A percentile compares a stretch with the other conserved stretches of the same genome.
Evolutionary conservation across 129 eudicot species (phyloP).

Genomic region (Silybum marianum): DNA sequence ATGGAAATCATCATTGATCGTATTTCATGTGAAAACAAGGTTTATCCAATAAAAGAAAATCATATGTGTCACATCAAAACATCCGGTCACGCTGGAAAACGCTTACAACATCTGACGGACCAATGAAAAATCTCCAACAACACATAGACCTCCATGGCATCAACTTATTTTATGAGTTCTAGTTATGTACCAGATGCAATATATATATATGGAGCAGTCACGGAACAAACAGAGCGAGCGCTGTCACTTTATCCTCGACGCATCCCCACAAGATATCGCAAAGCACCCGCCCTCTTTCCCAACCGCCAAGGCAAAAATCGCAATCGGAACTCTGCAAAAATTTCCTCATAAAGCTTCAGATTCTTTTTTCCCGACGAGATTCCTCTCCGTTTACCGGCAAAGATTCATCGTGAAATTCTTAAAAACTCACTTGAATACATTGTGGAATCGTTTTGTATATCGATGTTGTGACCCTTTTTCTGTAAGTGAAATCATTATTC

Average conservation of each 20-base stretch:
- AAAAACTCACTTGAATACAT: neutral
- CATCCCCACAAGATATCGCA: conserved; percentile 15
- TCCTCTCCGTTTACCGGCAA: conserved; percentile 5
- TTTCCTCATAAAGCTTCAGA: conserved; percentile 7
- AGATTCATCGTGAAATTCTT: neutral
- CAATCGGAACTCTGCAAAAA: conserved; percentile 13
- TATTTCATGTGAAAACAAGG: neutral
- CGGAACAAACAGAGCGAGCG: neutral
- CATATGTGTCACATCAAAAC: neutral
- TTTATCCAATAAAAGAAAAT: conserved; percentile 1
- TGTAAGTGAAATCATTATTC: conserved; percentile 14
- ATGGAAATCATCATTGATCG: neutral
- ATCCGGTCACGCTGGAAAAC: neutral
- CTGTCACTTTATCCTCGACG: conserved; percentile 5
- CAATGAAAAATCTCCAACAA: neutral
- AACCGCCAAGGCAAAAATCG: conserved; percentile 35
- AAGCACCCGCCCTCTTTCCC: conserved; percentile 30
- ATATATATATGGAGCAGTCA: neutral
- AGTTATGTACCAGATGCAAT: too few species aligned
- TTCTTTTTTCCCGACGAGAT: neutral
- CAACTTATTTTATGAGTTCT: neutral
- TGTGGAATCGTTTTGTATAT: conserved; percentile 10
- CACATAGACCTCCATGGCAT: conserved; percentile 1
- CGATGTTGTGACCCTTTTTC: conserved; percentile 11
- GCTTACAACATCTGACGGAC: neutral